A percentile compares a stretch with the other conserved stretches of the same genome.
phyloP scores from a whole-genome alignment of 805 yeast genomes.

The Suhomyces emberorum region DNA sequence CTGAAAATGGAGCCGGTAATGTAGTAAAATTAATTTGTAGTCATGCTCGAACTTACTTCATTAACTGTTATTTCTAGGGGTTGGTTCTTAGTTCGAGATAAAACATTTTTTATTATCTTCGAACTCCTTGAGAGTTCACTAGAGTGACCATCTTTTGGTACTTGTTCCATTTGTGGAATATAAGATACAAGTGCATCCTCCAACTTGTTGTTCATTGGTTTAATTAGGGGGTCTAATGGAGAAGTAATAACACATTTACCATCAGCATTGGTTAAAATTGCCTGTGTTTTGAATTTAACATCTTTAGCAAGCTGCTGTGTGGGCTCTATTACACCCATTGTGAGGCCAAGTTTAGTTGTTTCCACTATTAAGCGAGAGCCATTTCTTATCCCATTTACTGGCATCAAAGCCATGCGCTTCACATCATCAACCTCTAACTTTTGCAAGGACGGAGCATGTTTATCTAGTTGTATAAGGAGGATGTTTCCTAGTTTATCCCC shows the following conservation, averaged over 20 bases:
- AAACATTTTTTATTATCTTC: slow-evolving; percentile 38
- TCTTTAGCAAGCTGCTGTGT: slow-evolving; percentile 45
- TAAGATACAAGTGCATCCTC: slow-evolving; percentile 42
- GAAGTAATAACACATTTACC: slow-evolving; percentile 64
- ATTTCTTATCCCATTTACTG: slow-evolving; percentile 22
- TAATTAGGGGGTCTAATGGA: slow-evolving; percentile 58
- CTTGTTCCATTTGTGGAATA: slow-evolving; percentile 45
- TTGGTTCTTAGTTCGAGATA: slow-evolving; percentile 26
- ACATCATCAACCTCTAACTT: slow-evolving; percentile 50
- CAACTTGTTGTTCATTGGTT: slow-evolving; percentile 57
- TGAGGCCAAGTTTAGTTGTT: not conserved
- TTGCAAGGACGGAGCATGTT: slow-evolving; percentile 55
- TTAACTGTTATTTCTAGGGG: not conserved
- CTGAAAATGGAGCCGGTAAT: slow-evolving; percentile 1
- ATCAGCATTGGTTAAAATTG: slow-evolving; percentile 13
- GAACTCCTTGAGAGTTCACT: slow-evolving; percentile 59
- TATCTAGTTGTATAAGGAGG: slow-evolving; percentile 56
- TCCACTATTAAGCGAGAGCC: not conserved
- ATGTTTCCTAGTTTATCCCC: slow-evolving; percentile 54
- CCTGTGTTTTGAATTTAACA: slow-evolving; percentile 48
- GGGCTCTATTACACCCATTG: slow-evolving; percentile 37
- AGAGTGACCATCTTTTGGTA: slow-evolving; percentile 42
- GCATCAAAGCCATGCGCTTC: slow-evolving; percentile 47
- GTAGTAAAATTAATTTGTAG: not conserved
- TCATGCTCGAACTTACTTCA: not conserved